Evolutionary conservation across 805 yeast species (phyloP), one percentile per base, ranked within the genome.

Genomic region (Lachancea waltii): DNA sequence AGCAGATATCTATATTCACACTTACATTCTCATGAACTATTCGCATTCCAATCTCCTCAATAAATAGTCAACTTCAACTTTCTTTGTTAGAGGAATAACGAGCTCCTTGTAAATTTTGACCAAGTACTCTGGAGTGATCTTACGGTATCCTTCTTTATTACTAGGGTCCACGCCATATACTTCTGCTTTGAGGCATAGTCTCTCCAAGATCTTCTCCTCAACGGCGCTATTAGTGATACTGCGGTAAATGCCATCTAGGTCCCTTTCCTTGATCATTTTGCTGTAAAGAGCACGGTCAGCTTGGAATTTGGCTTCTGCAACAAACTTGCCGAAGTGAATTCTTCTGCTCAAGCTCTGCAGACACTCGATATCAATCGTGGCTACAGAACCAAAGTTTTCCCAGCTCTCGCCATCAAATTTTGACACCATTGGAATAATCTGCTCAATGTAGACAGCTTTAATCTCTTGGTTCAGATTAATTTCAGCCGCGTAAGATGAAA

Each of bases 251-350:
- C 90, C 95, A 9, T 67, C 65, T 5, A 75, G 63, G 56, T 92
- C 95, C 40, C 67, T 71, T 0, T 69, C 74, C 45, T 65, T 57
- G 49, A 92, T 92, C 49, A 87, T 63, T 48, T 70, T 64, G 2
- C 75, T 75, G 65, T 79, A 86, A 35, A 59, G 60, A 35, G 74
- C 84, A 24, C 67, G 70, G 44, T 89, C 92, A 19, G 69, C 65
- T 51, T 71, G 79, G 61, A 77, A 92, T 63, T 92, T 92, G 31
- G 95, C 83, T 60, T 92, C 98, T 4, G 98, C 98, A 7, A 92
- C 98, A 68, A 90, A 92, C 63, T 84, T 85, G 35, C 98, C 98
- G 64, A 90, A 92, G 63, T 92, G 98, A 49, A 92, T 85, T 57
- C 98, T 73, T 53, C 98, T 72, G 7, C 95, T 83, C 31, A 92